These are phyloP conservation scores for Dacryopinax primogenitus DNA, from an alignment of 768 basidiomycete species.

Conservation along the genomic window DNA sequence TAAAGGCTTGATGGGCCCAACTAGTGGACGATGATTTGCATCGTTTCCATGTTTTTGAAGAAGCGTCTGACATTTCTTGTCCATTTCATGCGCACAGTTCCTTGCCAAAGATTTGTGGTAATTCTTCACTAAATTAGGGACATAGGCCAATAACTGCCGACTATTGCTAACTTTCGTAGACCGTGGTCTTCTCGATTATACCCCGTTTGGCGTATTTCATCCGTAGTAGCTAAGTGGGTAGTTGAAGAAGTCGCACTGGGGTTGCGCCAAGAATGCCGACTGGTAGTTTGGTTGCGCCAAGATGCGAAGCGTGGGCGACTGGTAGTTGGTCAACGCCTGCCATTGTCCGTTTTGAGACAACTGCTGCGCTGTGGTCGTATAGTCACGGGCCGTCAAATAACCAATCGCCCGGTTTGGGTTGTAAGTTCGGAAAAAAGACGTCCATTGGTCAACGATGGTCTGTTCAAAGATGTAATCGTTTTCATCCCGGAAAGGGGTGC, in stretches of 20 bases:
- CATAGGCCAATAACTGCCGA: too few relatives aligned
- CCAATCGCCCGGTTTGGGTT: conserved; percentile 36
- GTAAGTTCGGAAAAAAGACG: conserved; percentile 36
- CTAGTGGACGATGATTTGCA: too few relatives aligned
- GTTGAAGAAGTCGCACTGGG: conserved; percentile 30
- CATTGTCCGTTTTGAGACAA: conserved; percentile 27
- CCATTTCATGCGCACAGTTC: too few relatives aligned
- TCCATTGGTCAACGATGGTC: conserved; percentile 36
- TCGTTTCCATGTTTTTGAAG: too few relatives aligned
- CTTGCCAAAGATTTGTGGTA: too few relatives aligned
- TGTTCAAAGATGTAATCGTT: conserved; percentile 37
- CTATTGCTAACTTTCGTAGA: too few relatives aligned
- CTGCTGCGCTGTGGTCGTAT: conserved; percentile 26
- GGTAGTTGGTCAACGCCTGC: conserved; percentile 27
- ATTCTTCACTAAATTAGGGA: too few relatives aligned
- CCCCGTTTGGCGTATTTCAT: neutral
- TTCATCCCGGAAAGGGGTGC: conserved; percentile 35
- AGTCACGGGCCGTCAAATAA: conserved; percentile 36
- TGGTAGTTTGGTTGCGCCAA: conserved; percentile 28
- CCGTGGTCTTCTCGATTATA: neutral
- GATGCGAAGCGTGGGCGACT: conserved; percentile 24
- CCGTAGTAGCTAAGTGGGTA: neutral
- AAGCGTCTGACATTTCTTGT: too few relatives aligned
- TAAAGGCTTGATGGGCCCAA: too few relatives aligned
- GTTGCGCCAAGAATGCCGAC: conserved; percentile 27